Base-by-base conservation (phyloP, 2,329 filamentous ascomycete species). In the Pseudocercospora fuligena region DNA sequence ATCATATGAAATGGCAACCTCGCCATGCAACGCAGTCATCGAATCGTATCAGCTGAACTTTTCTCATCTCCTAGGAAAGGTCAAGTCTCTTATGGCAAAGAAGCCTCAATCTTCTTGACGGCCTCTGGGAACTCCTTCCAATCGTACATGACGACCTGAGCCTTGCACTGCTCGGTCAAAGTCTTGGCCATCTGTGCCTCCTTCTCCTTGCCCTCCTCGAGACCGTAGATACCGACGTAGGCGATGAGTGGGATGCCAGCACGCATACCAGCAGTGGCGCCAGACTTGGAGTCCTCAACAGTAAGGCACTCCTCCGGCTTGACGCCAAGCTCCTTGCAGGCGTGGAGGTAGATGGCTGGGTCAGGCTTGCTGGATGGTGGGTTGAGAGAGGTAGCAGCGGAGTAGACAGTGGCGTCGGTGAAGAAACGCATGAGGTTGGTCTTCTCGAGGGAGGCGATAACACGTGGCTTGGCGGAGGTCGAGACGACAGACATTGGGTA, bases 331-430 rank as follows among this genome's bases (percentile, higher is more conserved):
- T 87, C 82, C 80, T 93, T 82, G 77, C 93, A 87, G 23, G 93
- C 91, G 78, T 90, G 86, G 70, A 93, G 81, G 83, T 97, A 97
- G 81, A 97, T 90, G 72, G 92, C 92, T 19, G 94, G 93, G 80
- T 97, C 92, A 16, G 93, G 93, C 87, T 97, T 97, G 80, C 89
- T 92, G 63, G 92, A 94, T n/a, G 93, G 93, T 76, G 84, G 88
- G 65, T 87, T 83, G 73, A 97, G 86, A 66, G 89, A 92, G 33
- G 89, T 92, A 65, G 92, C 92, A 63, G 93, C 93, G 53, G 89
- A 92, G 86, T 91, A 97, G 78, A 97, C 86, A 72, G 89, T 85
- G 73, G 92, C 86, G 29, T 85, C 81, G n/a, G 83, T 82, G 83
- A 97, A 97, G 86, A 89, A 97, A 80, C 90, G 89, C 79, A 89